Evolutionary conservation across 306 rosid species (phyloP), one percentile per base, ranked within the genome.

Genomic region (Betula pendula): DNA sequence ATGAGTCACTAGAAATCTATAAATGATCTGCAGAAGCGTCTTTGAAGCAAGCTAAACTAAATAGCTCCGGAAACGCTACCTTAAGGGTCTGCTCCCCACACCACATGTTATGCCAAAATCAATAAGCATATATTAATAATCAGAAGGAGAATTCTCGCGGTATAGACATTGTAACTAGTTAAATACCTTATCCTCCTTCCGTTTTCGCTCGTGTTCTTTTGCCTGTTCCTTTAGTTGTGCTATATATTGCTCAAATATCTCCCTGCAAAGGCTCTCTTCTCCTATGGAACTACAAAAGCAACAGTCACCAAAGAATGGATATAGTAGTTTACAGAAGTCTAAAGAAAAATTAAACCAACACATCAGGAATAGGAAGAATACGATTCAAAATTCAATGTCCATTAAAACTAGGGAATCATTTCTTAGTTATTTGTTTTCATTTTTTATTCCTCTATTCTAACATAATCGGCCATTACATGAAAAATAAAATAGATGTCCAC

Each of bases 101-200:
- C 42, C 42, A 38, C 42, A 38, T 1, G 8, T 5, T 8, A 38
- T 38, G 6, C 42, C 42, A 38, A 38, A 38, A 38, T 38, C 68
- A 62, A 62, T 33, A 62, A 29, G 1, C 8, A 9, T 15, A 62
- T 62, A 31, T 60, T 29, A 14, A 60, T 29, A 24, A 33, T 33
- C 44, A 31, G 24, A 62, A 29, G 44, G 1, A 31, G 45, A 27
- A 58, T 58, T 15, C 12, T 31, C 14, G 8, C 7, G 14, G 24
- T 31, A 43, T 33, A 33, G 24, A 10, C 33, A 44, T 59, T 77
- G 79, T 42, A 44, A 71, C 60, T 75, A 66, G 71, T 44, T 84
- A 65, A 78, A 74, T 90, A 92, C 97, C 97, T 88, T 94, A 68
- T 94, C 97, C 78, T 90, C 98, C 81, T 90, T 90, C 66, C 97